Evolutionary conservation across 345 rosid genomes (phyloP), one percentile per base, ranked within the genome.

Genomic region (Bretschneidera sinensis): DNA sequence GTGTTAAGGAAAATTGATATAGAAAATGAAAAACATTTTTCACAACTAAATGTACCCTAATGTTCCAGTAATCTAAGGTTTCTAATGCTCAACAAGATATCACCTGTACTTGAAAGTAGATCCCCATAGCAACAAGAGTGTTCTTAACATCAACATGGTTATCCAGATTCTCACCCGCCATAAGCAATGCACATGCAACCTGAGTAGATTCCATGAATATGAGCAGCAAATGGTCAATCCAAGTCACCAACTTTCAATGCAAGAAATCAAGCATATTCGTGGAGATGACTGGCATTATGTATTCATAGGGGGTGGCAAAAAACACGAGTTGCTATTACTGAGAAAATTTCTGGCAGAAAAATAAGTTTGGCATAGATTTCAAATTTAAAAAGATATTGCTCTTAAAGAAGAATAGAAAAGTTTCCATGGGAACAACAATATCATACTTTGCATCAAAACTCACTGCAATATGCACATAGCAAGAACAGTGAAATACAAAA

Each of bases 101-200:
- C 74, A 83, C 92, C 92, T 89, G 94, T 24, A 89, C 92, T 82
- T 84, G 92, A 71, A 83, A 89, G 74, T 84, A 86, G 77, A 77
- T 84, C 18, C 87, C 91, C 81, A 89, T 82, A 63, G 86, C 94
- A 65, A 86, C 66, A 63, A 86, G 88, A 64, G 81, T 65, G 68
- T 79, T 69, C 83, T 84, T 83, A 43, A 79, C 87, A 59, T 75
- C 87, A 35, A 50, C 43, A 75, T 86, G 94, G 49, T 78, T 75
- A 45, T 89, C 87, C 49, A 86, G 71, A 73, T 81, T 74, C 68
- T 89, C 89, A 13, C 96, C 96, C 10, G 86, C 71, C 85, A 86
- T 70, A 43, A 86, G 64, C 76, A 89, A 75, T 59, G 89, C 94
- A 65, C 96, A 89, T 17, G 96, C 96, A 73, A 84, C 96, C 96